A percentile compares a stretch with the other conserved stretches of the same genome.
Evolutionary conservation across 2,329 filamentous ascomycete species (phyloP).

Genomic region (Aspergillus flavus): DNA sequence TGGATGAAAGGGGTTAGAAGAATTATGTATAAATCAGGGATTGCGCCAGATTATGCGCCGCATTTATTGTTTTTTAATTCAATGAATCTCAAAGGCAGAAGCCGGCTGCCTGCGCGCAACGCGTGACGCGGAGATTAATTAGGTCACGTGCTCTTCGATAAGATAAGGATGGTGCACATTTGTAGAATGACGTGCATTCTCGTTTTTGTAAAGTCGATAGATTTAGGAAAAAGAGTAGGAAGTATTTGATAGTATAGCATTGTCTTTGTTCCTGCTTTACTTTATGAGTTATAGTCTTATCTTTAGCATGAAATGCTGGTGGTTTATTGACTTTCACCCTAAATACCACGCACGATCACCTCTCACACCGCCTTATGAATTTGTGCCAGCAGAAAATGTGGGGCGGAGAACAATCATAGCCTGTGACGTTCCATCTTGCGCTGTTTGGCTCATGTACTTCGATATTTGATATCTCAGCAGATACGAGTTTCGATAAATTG

Average conservation of each 20-base stretch:
- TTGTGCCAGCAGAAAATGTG: not conserved
- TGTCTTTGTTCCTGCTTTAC: not conserved
- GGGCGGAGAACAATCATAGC: not conserved
- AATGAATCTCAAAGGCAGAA: conserved; percentile 8
- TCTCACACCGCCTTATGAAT: not conserved
- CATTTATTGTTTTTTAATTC: not conserved
- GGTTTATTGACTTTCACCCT: not conserved
- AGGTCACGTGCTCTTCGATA: conserved; percentile 19
- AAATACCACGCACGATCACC: too few species aligned
- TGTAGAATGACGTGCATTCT: not conserved
- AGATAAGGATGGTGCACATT: not conserved
- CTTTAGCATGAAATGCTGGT: not conserved
- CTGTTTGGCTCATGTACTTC: not conserved
- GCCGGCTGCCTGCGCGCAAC: conserved; percentile 14
- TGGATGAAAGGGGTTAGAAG: not conserved
- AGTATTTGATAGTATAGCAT: not conserved
- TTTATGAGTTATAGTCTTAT: not conserved
- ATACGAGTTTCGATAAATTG: too few species aligned
- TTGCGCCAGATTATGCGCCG: not conserved
- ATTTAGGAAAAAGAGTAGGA: not conserved
- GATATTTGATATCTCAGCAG: not conserved
- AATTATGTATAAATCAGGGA: not conserved
- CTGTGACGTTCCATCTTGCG: not conserved
- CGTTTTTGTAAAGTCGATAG: not conserved
- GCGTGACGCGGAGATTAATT: conserved; percentile 24